Evolutionary conservation across 1,284 basidiomycete species (phyloP).

Genomic region (Moesziomyces aphidis): DNA sequence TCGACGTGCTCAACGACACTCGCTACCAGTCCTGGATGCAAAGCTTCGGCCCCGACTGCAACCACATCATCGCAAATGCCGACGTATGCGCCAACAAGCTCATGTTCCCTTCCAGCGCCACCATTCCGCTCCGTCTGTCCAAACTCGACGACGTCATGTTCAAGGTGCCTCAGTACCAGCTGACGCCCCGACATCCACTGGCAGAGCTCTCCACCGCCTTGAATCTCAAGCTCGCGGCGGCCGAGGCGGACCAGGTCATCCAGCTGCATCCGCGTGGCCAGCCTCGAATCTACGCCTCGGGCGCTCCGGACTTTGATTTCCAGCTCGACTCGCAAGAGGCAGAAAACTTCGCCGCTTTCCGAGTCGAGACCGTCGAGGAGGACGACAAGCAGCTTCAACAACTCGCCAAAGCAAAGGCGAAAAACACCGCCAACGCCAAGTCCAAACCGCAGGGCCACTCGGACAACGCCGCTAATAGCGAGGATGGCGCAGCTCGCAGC

Average conservation of each 20-base stretch:
- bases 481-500: slow-evolving; percentile 36
- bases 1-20: slow-evolving; percentile 72
- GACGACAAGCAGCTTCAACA: slow-evolving; percentile 72
- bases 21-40: slow-evolving; percentile 80
- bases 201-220: slow-evolving; percentile 2
- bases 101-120: slow-evolving; percentile 80
- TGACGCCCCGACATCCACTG: slow-evolving; percentile 20
- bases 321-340: slow-evolving; percentile 21
- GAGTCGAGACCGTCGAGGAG: slow-evolving; percentile 70
- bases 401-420: slow-evolving; percentile 31
- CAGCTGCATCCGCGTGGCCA: slow-evolving; percentile 42
- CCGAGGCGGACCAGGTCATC: slow-evolving; percentile 35
- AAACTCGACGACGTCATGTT: slow-evolving; percentile 81
- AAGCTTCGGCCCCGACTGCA: slow-evolving; percentile 73
- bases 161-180: slow-evolving; percentile 74
- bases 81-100: slow-evolving; percentile 76
- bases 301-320: slow-evolving; percentile 65
- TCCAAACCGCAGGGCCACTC: slow-evolving; percentile 68
- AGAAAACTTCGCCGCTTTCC: slow-evolving; percentile 38
- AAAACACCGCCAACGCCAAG: slow-evolving; percentile 34
- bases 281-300: slow-evolving; percentile 20
- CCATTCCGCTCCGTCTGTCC: slow-evolving; percentile 78
- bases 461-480: slow-evolving; percentile 13
- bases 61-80: slow-evolving; percentile 72
- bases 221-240: slow-evolving; percentile 19